Evolutionary conservation across 2,329 filamentous ascomycete genomes (phyloP).

Genomic region (Aspergillus vadensis): DNA sequence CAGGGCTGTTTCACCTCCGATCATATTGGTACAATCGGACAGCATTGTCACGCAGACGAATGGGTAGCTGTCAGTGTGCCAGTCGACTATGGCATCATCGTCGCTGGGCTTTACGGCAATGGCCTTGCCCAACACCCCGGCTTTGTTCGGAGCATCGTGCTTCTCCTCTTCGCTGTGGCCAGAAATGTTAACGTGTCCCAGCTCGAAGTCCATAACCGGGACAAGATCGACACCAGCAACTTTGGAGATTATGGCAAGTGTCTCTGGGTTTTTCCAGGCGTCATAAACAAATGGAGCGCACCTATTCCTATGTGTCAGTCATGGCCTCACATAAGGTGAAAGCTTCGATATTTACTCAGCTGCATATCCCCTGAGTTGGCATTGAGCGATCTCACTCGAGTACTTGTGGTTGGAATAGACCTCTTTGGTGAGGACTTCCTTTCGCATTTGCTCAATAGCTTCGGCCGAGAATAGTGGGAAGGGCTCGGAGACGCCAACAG

Average conservation of each 20-base stretch:
- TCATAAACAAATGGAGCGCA: slow-evolving; percentile 67
- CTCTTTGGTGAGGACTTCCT: slow-evolving; percentile 61
- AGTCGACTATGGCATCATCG: slow-evolving; percentile 60
- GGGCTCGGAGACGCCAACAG: slow-evolving; percentile 64
- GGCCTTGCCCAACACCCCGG: slow-evolving; percentile 46
- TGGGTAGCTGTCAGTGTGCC: slow-evolving; percentile 67
- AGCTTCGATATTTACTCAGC: slow-evolving; percentile 51
- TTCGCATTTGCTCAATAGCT: slow-evolving; percentile 63
- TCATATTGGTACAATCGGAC: slow-evolving; percentile 54
- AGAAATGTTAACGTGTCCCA: slow-evolving; percentile 59
- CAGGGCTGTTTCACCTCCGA: slow-evolving; percentile 52
- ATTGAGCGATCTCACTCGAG: slow-evolving; percentile 61
- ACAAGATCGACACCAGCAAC: slow-evolving; percentile 59
- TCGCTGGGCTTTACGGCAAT: slow-evolving; percentile 47
- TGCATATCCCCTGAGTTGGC: slow-evolving; percentile 58
- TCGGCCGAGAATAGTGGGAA: slow-evolving; percentile 65
- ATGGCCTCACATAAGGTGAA: not conserved
- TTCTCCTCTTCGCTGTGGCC: slow-evolving; percentile 54
- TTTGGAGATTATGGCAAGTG: slow-evolving; percentile 52
- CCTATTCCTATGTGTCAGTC: slow-evolving; percentile 35
- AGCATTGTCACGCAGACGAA: slow-evolving; percentile 73
- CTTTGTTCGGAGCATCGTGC: slow-evolving; percentile 44
- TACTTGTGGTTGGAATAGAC: slow-evolving; percentile 61
- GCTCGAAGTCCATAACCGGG: slow-evolving; percentile 57
- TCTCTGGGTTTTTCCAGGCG: slow-evolving; percentile 59